Evolutionary conservation across 192 early-diverging fungal species (phyloP).

Genomic region (Kickxella alabastrina): DNA sequence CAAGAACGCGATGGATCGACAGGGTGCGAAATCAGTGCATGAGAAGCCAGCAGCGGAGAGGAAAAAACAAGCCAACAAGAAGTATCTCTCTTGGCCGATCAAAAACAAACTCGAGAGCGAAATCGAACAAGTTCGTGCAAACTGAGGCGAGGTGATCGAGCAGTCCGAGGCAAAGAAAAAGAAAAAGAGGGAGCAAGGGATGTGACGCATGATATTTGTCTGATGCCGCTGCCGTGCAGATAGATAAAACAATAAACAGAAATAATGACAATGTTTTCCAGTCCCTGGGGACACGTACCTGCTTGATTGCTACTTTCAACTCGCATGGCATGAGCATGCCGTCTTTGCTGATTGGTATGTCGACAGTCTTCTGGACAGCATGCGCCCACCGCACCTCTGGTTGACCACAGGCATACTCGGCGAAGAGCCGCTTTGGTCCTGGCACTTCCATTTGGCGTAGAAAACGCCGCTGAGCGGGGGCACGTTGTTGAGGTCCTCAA

Average conservation of each 20-base stretch:
- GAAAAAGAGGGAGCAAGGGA: no score
- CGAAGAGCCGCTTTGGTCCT: conserved; percentile 40
- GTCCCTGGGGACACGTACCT: conserved; percentile 55
- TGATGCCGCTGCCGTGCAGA: no score
- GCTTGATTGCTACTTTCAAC: conserved; percentile 65
- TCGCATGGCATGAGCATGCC: conserved; percentile 72
- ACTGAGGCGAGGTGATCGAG: no score
- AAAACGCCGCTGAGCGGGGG: conserved; percentile 78
- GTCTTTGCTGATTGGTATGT: conserved; percentile 70
- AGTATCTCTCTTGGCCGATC: no score
- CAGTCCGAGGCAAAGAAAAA: no score
- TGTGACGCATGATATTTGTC: no score
- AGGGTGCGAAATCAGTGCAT: background rate
- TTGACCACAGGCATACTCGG: conserved; percentile 43
- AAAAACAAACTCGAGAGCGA: no score
- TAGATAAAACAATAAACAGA: no score
- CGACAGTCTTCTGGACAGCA: conserved; percentile 49
- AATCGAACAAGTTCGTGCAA: no score
- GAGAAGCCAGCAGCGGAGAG: no score
- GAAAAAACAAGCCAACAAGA: no score
- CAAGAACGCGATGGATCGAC: conserved; percentile 1
- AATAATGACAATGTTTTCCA: no score
- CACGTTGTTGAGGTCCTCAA: conserved; percentile 78
- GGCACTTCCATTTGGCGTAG: conserved; percentile 71
- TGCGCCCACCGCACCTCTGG: conserved; percentile 64